phyloP scores from a whole-genome alignment of 306 rosid genomes.

The Rubus parviflorus region DNA sequence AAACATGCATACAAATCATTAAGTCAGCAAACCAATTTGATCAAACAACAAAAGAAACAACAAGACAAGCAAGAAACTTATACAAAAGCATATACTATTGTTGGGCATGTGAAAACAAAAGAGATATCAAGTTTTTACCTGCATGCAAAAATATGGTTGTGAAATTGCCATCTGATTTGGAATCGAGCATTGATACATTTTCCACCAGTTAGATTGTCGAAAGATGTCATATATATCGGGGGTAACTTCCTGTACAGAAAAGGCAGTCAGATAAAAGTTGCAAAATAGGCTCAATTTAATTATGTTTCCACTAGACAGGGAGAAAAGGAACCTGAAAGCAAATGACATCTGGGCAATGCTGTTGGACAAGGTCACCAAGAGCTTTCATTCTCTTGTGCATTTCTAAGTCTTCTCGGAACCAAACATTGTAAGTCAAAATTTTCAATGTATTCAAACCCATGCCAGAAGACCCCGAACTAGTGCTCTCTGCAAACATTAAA shows the following conservation, averaged over 20 bases:
- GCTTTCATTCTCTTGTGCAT: constrained; percentile 74
- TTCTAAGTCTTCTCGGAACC: constrained; percentile 88
- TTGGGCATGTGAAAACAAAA: constrained; percentile 12
- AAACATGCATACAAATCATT: constrained; percentile 4
- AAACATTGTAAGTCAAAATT: constrained; percentile 74
- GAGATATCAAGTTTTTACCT: constrained; percentile 25
- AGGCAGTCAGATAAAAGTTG: not conserved
- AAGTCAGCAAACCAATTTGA: constrained; percentile 4
- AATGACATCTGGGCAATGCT: constrained; percentile 64
- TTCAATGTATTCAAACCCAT: constrained; percentile 36
- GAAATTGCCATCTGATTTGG: constrained; percentile 23
- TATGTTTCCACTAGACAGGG: not conserved
- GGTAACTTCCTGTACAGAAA: constrained; percentile 40
- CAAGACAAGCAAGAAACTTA: not conserved
- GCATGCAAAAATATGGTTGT: constrained; percentile 43
- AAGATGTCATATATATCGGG: constrained; percentile 35
- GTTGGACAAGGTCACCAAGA: constrained; percentile 68
- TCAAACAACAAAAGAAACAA: not conserved
- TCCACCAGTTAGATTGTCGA: constrained; percentile 44
- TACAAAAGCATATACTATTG: not conserved
- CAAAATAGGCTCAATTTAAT: not conserved
- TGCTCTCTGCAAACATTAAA: constrained; percentile 34
- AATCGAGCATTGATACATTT: constrained; percentile 36
- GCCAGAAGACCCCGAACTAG: constrained; percentile 25
- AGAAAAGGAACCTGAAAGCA: constrained; percentile 43